phyloP scores from a whole-genome alignment of 129 eudicot species.

The Helichrysum umbraculigerum region DNA sequence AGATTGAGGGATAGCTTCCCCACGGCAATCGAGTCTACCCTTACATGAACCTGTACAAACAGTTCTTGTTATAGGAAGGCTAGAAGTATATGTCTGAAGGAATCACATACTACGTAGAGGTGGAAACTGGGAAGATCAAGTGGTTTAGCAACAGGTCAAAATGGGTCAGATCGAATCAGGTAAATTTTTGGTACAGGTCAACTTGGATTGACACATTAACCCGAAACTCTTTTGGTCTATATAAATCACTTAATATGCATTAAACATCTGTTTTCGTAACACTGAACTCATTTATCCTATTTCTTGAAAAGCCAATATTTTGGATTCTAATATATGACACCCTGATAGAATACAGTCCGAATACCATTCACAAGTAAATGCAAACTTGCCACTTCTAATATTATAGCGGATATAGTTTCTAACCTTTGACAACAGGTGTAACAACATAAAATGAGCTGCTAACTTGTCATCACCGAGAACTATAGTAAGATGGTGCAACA shows the following conservation, averaged over 20 bases:
- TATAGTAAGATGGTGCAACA: constrained; percentile 67
- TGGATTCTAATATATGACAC: background rate
- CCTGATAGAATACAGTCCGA: background rate
- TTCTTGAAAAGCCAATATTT: too few species aligned
- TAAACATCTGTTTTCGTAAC: background rate
- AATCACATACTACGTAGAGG: background rate
- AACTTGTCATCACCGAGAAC: constrained; percentile 81
- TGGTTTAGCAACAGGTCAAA: background rate
- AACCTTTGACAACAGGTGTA: constrained; percentile 93
- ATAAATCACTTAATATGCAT: background rate
- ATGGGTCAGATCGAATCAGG: background rate
- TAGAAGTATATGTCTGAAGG: background rate
- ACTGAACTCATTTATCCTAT: background rate
- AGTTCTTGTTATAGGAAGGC: background rate
- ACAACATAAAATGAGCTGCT: constrained; percentile 81
- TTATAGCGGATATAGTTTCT: background rate
- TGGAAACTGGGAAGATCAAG: background rate
- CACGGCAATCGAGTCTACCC: constrained; percentile 67
- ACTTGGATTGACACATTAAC: background rate
- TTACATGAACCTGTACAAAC: constrained; percentile 42
- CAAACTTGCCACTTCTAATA: background rate
- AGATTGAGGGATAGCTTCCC: constrained; percentile 82
- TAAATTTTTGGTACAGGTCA: background rate
- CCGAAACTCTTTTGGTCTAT: background rate
- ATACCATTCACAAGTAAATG: background rate